phyloP scores from a whole-genome alignment of 345 rosid genomes.

The Eucalyptus sp. region DNA sequence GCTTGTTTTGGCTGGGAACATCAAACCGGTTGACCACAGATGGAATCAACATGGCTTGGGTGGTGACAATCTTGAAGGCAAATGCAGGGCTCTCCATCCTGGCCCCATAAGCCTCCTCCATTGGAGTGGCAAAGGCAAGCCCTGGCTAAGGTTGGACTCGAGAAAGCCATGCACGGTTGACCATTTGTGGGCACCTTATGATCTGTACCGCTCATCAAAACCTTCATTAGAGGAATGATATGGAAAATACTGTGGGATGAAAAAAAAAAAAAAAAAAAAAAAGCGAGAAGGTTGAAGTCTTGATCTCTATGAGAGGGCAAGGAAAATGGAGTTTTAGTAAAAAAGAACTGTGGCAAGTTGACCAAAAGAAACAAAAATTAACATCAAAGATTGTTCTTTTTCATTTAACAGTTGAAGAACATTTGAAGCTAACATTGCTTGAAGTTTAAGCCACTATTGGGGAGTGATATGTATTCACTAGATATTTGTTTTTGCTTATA shows the following conservation, averaged over 20 bases:
- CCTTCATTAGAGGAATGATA: slow-evolving; percentile 17
- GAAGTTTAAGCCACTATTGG: background rate
- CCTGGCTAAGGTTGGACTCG: slow-evolving; percentile 43
- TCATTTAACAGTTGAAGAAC: background rate
- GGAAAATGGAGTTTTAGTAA: background rate
- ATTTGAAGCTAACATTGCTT: background rate
- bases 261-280: background rate
- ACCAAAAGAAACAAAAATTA: background rate
- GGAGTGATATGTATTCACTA: background rate
- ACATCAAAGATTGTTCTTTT: background rate
- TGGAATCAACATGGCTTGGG: slow-evolving; percentile 56
- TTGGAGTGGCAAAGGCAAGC: slow-evolving; percentile 58
- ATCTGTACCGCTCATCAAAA: slow-evolving; percentile 21
- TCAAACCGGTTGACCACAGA: slow-evolving; percentile 36
- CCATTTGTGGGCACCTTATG: slow-evolving; percentile 44
- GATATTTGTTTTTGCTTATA: background rate
- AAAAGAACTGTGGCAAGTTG: background rate
- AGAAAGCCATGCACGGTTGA: slow-evolving; percentile 39
- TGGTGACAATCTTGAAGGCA: slow-evolving; percentile 36
- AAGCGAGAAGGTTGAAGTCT: background rate
- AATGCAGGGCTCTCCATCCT: slow-evolving; percentile 34
- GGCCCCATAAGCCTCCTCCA: slow-evolving; percentile 48
- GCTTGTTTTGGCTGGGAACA: slow-evolving; percentile 42
- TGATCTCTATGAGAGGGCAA: background rate
- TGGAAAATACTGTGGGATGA: background rate